phyloP scores from a whole-genome alignment of 176 grass and related monocot species.

The Oryza coarctata region DNA sequence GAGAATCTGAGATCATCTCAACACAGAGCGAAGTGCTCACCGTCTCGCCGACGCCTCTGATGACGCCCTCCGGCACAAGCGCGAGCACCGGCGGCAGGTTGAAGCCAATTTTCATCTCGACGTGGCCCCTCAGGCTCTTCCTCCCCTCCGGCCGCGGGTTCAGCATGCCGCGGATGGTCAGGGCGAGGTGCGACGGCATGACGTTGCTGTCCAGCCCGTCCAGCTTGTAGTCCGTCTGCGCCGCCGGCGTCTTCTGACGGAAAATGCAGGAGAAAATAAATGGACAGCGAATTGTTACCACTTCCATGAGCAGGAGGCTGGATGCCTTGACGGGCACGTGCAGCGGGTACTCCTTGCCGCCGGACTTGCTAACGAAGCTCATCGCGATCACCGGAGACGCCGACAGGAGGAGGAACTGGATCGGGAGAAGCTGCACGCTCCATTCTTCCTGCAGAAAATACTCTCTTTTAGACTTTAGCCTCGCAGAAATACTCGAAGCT shows the following conservation, averaged over 20 bases:
- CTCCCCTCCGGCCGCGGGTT: constrained; percentile 69
- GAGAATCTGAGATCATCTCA: background rate
- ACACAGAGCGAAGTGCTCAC: constrained; percentile 20
- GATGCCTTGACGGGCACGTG: constrained; percentile 54
- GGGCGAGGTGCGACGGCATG: constrained; percentile 66
- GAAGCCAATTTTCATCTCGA: constrained; percentile 78
- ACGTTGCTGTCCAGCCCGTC: constrained; percentile 54
- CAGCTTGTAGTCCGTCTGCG: constrained; percentile 75
- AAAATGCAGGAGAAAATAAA: background rate
- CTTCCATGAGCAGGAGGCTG: constrained; percentile 74
- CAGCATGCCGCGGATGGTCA: constrained; percentile 61
- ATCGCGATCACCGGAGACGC: constrained; percentile 71
- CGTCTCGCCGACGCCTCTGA: constrained; percentile 73
- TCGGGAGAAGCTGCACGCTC: constrained; percentile 72
- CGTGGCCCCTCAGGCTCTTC: constrained; percentile 49
- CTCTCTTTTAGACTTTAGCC: background rate
- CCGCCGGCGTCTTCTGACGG: background rate
- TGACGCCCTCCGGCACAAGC: constrained; percentile 65
- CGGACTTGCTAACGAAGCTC: constrained; percentile 57
- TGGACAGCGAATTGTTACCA: constrained; percentile 39
- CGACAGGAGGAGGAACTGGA: constrained; percentile 79
- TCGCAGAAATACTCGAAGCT: background rate
- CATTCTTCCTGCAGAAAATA: constrained; percentile 65
- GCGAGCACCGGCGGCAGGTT: constrained; percentile 71
- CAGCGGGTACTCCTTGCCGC: constrained; percentile 70